These are phyloP conservation scores for Eucalyptus lansdowneana DNA, from an alignment of 345 rosid genomes.

Conservation along the genomic window DNA sequence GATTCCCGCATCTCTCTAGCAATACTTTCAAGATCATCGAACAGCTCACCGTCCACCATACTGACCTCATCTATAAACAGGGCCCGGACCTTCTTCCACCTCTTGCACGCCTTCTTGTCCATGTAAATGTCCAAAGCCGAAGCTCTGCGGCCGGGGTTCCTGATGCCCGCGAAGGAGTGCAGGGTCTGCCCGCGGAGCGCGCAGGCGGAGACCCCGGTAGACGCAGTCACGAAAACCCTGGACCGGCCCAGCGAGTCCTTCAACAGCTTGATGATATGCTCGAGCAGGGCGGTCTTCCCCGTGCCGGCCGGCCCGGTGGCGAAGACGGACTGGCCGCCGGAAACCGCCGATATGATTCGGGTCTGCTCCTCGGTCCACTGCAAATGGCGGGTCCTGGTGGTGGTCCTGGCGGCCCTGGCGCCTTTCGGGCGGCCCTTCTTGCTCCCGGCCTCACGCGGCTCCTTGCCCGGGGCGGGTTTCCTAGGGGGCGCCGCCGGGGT, in stretches of 20 bases:
- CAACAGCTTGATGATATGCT: not conserved
- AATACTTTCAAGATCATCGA: constrained; percentile 14
- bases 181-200: constrained; percentile 15
- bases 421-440: not conserved
- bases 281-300: constrained; percentile 12
- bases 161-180: constrained; percentile 22
- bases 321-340: constrained; percentile 6
- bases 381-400: not conserved
- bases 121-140: not conserved
- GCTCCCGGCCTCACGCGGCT: not conserved
- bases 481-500: not conserved
- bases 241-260: not conserved
- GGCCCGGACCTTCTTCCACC: constrained; percentile 17
- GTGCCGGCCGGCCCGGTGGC: constrained; percentile 27
- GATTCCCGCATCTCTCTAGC: constrained; percentile 6
- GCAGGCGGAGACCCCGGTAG: constrained; percentile 29
- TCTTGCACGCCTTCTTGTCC: not conserved
- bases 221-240: constrained; percentile 18
- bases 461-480: not conserved
- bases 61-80: constrained; percentile 24
- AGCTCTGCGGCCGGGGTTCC: not conserved
- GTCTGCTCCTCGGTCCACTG: constrained; percentile 23
- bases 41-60: constrained; percentile 6
- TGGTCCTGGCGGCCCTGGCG: not conserved
- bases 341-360: not conserved